Percentiles rank a stretch among this genome's conserved stretches.
phyloP scores from a whole-genome alignment of 2,329 filamentous ascomycete species.

The Calycina herbarum region DNA sequence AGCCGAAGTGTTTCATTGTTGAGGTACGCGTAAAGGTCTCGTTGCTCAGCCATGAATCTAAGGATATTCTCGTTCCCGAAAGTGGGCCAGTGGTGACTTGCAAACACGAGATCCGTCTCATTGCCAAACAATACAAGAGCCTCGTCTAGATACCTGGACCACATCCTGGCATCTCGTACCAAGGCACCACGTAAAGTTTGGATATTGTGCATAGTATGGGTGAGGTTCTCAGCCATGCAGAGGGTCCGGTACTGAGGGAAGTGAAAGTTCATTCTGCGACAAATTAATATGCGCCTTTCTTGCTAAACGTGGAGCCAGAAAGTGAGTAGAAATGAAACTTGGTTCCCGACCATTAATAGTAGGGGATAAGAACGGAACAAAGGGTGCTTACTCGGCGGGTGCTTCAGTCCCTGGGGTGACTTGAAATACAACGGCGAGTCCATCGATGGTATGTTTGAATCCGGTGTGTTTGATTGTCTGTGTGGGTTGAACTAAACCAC shows the following conservation, averaged over 20 bases:
- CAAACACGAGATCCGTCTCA: conserved; percentile 40
- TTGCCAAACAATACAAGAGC: conserved; percentile 40
- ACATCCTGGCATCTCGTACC: conserved; percentile 44
- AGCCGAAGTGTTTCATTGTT: conserved; percentile 44
- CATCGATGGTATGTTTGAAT: conserved; percentile 38
- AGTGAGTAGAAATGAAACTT: no score
- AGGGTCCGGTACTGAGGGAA: conserved; percentile 42
- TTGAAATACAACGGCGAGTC: conserved; percentile 43
- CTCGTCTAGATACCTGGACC: conserved; percentile 43
- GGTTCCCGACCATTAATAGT: background rate
- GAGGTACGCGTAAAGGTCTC: conserved; percentile 44
- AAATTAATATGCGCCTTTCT: background rate
- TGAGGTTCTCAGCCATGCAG: conserved; percentile 42
- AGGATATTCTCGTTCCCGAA: conserved; percentile 38
- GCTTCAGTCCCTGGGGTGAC: conserved; percentile 45
- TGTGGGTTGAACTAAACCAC: conserved; percentile 40
- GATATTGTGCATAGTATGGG: conserved; percentile 45
- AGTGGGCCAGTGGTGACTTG: conserved; percentile 45
- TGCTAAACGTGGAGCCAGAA: background rate
- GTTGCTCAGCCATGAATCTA: conserved; percentile 37
- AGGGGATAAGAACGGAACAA: background rate
- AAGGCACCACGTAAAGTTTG: conserved; percentile 43
- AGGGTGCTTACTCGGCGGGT: conserved; percentile 37
- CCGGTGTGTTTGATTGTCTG: conserved; percentile 38
- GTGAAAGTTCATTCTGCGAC: conserved; percentile 40